phyloP scores from a whole-genome alignment of 2,329 filamentous ascomycete species.

The Helotiales sp. region DNA sequence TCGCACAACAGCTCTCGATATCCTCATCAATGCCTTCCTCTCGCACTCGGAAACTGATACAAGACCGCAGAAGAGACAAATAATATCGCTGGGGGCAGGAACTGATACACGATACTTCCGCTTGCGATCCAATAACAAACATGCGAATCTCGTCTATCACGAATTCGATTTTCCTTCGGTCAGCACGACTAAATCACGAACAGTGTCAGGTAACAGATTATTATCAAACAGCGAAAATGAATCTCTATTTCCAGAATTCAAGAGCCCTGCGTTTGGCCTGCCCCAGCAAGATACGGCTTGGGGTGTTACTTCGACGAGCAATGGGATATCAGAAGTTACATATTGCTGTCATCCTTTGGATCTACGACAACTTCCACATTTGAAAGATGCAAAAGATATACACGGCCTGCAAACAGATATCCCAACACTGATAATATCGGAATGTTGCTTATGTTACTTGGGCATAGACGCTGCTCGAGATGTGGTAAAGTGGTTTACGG shows the following conservation, averaged over 20 bases:
- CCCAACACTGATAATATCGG: conserved; percentile 87
- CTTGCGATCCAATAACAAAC: conserved; percentile 49
- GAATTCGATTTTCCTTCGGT: conserved; percentile 88
- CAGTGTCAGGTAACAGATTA: conserved; percentile 25
- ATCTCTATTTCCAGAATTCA: conserved; percentile 47
- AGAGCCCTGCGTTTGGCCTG: background rate
- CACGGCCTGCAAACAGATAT: conserved; percentile 58
- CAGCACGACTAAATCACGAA: conserved; percentile 57
- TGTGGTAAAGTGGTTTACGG: conserved; percentile 69
- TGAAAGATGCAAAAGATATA: conserved; percentile 38
- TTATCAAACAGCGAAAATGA: conserved; percentile 20
- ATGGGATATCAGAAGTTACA: conserved; percentile 26
- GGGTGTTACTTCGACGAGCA: conserved; percentile 30
- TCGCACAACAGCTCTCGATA: conserved; percentile 82
- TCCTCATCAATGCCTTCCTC: conserved; percentile 75
- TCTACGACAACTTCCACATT: conserved; percentile 39
- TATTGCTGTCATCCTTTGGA: conserved; percentile 56
- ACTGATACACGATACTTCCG: conserved; percentile 91
- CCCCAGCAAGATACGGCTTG: conserved; percentile 35
- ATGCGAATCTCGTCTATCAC: conserved; percentile 71
- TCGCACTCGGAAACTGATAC: conserved; percentile 29
- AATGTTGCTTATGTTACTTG: conserved; percentile 95
- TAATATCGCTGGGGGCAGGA: conserved; percentile 90
- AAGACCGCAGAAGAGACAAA: conserved; percentile 61
- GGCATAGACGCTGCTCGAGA: conserved; percentile 64